Percentiles rank a stretch among this genome's conserved stretches.
phyloP scores from a whole-genome alignment of 345 rosid genomes.

The Rhodamnia rubescens region DNA sequence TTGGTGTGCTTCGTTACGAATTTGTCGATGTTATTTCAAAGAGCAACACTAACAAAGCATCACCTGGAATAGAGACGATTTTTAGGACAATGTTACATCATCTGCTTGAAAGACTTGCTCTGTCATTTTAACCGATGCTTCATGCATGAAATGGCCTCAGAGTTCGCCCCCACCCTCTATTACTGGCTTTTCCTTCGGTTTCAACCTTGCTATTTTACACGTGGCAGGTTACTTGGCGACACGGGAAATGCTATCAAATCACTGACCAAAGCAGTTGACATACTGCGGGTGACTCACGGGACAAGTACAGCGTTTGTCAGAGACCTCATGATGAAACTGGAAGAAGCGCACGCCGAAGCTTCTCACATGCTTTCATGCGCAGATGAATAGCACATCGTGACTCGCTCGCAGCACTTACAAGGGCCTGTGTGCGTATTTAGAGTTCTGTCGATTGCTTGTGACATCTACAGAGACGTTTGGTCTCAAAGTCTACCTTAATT shows the following conservation, averaged over 20 bases:
- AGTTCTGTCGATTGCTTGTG: not conserved
- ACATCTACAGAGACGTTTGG: not conserved
- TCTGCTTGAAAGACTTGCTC: not conserved
- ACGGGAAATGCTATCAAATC: slow-evolving; percentile 50
- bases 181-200: not conserved
- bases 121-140: not conserved
- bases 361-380: slow-evolving; percentile 33
- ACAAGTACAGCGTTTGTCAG: slow-evolving; percentile 51
- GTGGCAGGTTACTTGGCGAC: slow-evolving; percentile 62
- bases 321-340: slow-evolving; percentile 62
- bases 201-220: not conserved
- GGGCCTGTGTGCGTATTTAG: not conserved
- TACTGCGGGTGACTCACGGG: slow-evolving; percentile 67
- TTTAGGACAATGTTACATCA: not conserved
- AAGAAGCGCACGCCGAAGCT: slow-evolving; percentile 83
- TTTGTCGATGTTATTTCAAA: not conserved
- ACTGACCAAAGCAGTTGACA: slow-evolving; percentile 42
- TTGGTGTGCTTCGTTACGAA: not conserved
- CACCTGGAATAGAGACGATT: not conserved
- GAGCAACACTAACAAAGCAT: not conserved
- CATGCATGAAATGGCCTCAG: not conserved
- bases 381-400: slow-evolving; percentile 2
- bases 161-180: not conserved
- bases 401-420: not conserved
- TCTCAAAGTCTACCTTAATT: not conserved